phyloP scores from a whole-genome alignment of 305 asterid species.

The Fraxinus platypoda region DNA sequence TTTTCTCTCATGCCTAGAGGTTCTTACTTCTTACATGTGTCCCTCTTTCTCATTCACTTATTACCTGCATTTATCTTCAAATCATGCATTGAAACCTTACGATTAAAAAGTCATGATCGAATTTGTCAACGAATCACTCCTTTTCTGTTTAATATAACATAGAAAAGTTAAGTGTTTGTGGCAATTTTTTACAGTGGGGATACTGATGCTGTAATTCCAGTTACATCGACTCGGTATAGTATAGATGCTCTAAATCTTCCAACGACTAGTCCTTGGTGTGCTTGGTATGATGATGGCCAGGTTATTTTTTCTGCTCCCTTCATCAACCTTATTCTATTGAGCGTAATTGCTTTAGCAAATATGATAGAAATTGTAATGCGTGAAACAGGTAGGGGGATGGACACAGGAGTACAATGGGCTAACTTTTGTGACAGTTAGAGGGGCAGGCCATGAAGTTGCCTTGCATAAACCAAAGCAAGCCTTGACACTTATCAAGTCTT shows the following conservation, averaged over 20 bases:
- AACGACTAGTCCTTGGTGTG: constrained; percentile 62
- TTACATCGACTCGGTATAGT: constrained; percentile 84
- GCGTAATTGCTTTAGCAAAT: not conserved
- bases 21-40: not conserved
- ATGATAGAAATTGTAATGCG: not conserved
- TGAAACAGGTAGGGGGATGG: constrained; percentile 89
- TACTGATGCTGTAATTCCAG: constrained; percentile 87
- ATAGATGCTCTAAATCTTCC: constrained; percentile 71
- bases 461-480: constrained; percentile 83
- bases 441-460: constrained; percentile 92
- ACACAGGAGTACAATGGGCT: constrained; percentile 79
- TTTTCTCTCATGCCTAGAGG: not conserved
- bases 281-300: constrained; percentile 95
- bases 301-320: constrained; percentile 31
- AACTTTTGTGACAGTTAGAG: constrained; percentile 77
- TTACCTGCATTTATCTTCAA: not conserved
- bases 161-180: not conserved
- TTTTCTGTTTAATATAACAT: not conserved
- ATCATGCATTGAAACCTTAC: not conserved
- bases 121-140: not conserved
- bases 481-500: constrained; percentile 59
- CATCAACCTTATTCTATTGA: not conserved
- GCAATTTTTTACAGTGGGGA: constrained; percentile 59
- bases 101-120: not conserved
- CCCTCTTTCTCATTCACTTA: not conserved